These are phyloP conservation scores for Xylaria sp. DNA, from an alignment of 2,329 filamentous ascomycete species.

Conservation along the genomic window DNA sequence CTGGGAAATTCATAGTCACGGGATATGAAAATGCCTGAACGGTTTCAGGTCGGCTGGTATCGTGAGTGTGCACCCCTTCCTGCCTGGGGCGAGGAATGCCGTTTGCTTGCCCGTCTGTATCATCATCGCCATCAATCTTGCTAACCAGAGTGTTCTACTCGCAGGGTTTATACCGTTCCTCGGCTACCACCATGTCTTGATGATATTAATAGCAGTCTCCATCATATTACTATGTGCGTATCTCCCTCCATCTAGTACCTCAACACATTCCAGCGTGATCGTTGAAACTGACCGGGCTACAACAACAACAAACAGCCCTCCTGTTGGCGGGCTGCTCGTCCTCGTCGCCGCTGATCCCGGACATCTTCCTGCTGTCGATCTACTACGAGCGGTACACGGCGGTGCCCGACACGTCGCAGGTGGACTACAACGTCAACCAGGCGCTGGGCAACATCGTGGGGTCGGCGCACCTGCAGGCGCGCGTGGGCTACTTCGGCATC, in stretches of 20 bases:
- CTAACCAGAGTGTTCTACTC: no score
- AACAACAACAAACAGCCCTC: slow-evolving; percentile 68
- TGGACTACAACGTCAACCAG: slow-evolving; percentile 82
- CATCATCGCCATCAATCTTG: no score
- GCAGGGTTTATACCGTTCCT: slow-evolving; percentile 69
- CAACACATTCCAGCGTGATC: not conserved
- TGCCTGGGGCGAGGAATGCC: no score
- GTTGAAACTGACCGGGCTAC: slow-evolving; percentile 1
- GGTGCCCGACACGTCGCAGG: slow-evolving; percentile 80
- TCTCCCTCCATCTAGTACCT: slow-evolving; percentile 9
- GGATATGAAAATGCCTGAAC: slow-evolving; percentile 33
- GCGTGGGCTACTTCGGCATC: slow-evolving; percentile 97
- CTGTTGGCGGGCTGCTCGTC: slow-evolving; percentile 95
- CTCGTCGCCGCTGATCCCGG: slow-evolving; percentile 90
- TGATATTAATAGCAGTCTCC: slow-evolving; percentile 91
- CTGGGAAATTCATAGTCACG: slow-evolving; percentile 18
- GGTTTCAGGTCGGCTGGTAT: slow-evolving; percentile 38
- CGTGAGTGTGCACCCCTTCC: slow-evolving; percentile 29
- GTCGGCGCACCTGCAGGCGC: slow-evolving; percentile 79
- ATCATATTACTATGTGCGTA: slow-evolving; percentile 92
- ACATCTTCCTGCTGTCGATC: slow-evolving; percentile 96
- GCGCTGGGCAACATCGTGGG: slow-evolving; percentile 91
- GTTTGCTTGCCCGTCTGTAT: no score
- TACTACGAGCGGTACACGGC: slow-evolving; percentile 91
- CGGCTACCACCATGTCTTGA: slow-evolving; percentile 84